phyloP scores from a whole-genome alignment of 2,329 filamentous ascomycete species.

The Mollisiaceae sp. region DNA sequence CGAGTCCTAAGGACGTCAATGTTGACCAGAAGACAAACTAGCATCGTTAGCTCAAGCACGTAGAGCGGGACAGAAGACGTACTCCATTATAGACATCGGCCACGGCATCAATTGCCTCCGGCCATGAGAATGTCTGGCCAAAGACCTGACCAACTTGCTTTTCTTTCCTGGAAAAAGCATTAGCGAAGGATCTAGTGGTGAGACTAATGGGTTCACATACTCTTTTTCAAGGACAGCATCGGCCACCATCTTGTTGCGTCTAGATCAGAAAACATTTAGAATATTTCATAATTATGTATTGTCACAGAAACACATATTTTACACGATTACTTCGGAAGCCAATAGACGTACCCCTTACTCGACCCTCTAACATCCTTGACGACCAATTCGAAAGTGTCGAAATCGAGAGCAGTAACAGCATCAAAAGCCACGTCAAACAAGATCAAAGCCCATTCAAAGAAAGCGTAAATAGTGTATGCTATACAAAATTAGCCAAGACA shows the following conservation, averaged over 20 bases:
- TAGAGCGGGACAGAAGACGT: slow-evolving; percentile 44
- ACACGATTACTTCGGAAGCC: slow-evolving; percentile 86
- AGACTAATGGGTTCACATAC: slow-evolving; percentile 55
- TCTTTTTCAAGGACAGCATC: slow-evolving; percentile 70
- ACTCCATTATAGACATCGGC: slow-evolving; percentile 93
- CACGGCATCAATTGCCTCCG: slow-evolving; percentile 76
- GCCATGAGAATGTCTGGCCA: slow-evolving; percentile 73
- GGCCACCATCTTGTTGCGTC: slow-evolving; percentile 50
- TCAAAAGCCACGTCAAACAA: slow-evolving; percentile 96
- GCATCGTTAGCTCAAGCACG: slow-evolving; percentile 9
- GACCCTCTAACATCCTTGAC: slow-evolving; percentile 87
- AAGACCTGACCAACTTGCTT: slow-evolving; percentile 75
- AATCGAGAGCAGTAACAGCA: slow-evolving; percentile 91
- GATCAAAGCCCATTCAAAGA: slow-evolving; percentile 97
- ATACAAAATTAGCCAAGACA: slow-evolving; percentile 35
- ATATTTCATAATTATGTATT: slow-evolving; percentile 36
- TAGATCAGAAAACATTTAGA: slow-evolving; percentile 44
- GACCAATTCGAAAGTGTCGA: slow-evolving; percentile 84
- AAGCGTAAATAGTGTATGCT: slow-evolving; percentile 98
- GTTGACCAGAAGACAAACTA: slow-evolving; percentile 96
- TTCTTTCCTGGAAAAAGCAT: slow-evolving; percentile 65
- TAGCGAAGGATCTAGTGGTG: slow-evolving; percentile 38
- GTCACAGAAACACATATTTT: slow-evolving; percentile 47
- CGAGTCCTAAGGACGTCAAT: slow-evolving; percentile 84
- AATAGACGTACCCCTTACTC: slow-evolving; percentile 97